phyloP scores from a whole-genome alignment of 352 stramenopile genomes.

The Pythium grandisporangium region DNA sequence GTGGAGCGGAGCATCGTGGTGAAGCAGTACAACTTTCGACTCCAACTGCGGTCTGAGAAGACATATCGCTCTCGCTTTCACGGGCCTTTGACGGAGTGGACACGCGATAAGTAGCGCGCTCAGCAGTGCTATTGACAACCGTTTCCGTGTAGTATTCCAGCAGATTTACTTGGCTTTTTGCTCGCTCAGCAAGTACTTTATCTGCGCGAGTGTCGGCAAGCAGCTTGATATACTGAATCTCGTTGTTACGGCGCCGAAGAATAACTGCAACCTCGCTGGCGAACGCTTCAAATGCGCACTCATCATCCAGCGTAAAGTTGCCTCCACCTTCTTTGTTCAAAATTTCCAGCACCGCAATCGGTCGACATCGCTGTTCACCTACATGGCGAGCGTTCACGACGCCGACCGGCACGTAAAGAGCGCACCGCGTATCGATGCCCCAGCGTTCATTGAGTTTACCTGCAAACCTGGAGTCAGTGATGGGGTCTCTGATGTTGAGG shows the following conservation, averaged over 20 bases:
- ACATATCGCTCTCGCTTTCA: background rate
- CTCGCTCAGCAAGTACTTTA: constrained; percentile 58
- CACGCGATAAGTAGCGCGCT: constrained; percentile 20
- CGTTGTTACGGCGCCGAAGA: constrained; percentile 66
- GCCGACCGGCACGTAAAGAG: constrained; percentile 81
- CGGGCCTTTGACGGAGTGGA: background rate
- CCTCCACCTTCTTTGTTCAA: constrained; percentile 75
- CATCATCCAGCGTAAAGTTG: constrained; percentile 77
- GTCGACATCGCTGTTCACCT: constrained; percentile 26
- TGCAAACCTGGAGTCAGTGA: constrained; percentile 50
- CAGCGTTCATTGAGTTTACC: constrained; percentile 38
- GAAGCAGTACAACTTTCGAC: too few species aligned
- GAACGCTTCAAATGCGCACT: constrained; percentile 82
- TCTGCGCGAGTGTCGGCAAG: constrained; percentile 69
- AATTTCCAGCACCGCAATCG: constrained; percentile 83
- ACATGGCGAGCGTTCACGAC: constrained; percentile 38
- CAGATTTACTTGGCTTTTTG: constrained; percentile 68
- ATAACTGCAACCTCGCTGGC: constrained; percentile 82
- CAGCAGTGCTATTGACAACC: constrained; percentile 28
- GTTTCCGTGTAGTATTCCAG: constrained; percentile 74
- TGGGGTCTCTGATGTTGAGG: constrained; percentile 61
- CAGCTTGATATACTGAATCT: constrained; percentile 87
- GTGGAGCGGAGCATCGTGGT: too few species aligned
- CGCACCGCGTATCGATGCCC: constrained; percentile 52
- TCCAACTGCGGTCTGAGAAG: too few species aligned